Evolutionary conservation across 2,329 filamentous ascomycete species (phyloP).

Genomic region (Ascochyta lentis): DNA sequence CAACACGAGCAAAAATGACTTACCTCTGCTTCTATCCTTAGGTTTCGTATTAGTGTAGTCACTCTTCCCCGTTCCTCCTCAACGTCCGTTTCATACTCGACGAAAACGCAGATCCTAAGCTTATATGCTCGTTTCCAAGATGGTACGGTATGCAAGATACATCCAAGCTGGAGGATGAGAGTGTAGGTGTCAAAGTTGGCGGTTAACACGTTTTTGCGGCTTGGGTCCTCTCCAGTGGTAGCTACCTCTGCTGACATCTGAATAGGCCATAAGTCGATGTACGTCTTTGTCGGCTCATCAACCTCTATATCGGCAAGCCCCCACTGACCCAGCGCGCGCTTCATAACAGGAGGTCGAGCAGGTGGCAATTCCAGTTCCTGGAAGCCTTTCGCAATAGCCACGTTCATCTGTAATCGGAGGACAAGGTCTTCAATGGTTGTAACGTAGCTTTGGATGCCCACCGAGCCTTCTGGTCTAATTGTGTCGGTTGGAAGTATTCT

Average conservation of each 20-base stretch:
- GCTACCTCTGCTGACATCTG: constrained; percentile 89
- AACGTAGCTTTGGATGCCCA: constrained; percentile 76
- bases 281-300: constrained; percentile 71
- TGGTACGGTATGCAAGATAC: constrained; percentile 81
- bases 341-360: constrained; percentile 38
- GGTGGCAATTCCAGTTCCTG: constrained; percentile 74
- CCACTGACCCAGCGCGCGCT: constrained; percentile 34
- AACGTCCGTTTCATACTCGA: constrained; percentile 86
- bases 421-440: constrained; percentile 84
- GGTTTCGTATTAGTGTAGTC: constrained; percentile 75
- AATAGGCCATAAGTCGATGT: constrained; percentile 89
- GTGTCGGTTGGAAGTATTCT: constrained; percentile 71
- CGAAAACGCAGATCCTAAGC: constrained; percentile 82
- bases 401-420: constrained; percentile 79
- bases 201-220: constrained; percentile 70
- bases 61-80: constrained; percentile 78
- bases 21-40: constrained; percentile 77
- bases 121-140: constrained; percentile 78
- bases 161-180: constrained; percentile 84
- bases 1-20: background rate
- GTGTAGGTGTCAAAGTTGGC: constrained; percentile 93
- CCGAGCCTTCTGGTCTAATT: constrained; percentile 71
- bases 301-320: constrained; percentile 47
- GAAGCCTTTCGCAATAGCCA: constrained; percentile 84
- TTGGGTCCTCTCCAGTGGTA: constrained; percentile 54